A percentile compares a stretch with the other conserved stretches of the same genome.
These are phyloP conservation scores for Picea engelmannii DNA, from an alignment of 83 land plant genomes.

Conservation along the genomic window DNA sequence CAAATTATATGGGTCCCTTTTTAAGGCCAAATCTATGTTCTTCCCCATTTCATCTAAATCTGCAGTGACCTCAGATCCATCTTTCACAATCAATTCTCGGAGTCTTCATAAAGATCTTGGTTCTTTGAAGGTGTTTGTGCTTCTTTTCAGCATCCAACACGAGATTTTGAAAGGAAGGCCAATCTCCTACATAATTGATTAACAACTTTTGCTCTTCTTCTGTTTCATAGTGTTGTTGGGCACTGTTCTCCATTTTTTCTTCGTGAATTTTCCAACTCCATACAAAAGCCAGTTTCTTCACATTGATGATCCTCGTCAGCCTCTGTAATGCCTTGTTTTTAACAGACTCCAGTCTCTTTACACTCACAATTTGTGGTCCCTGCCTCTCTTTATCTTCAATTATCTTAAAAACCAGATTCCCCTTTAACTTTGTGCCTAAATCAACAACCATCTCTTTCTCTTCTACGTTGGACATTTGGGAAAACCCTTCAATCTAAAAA, in stretches of 20 bases:
- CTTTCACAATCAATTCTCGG: too few relatives aligned
- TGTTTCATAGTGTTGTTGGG: background rate
- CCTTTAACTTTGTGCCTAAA: background rate
- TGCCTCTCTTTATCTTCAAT: background rate
- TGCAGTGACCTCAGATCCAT: background rate
- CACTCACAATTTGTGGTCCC: background rate
- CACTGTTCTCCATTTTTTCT: background rate
- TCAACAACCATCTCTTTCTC: background rate
- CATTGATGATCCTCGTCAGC: background rate
- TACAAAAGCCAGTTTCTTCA: background rate
- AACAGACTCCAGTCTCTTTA: background rate
- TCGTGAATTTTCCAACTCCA: background rate
- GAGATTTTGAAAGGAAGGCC: background rate
- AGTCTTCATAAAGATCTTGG: too few relatives aligned
- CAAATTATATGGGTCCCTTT: background rate
- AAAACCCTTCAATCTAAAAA: background rate
- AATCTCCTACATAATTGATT: background rate
- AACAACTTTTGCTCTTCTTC: background rate
- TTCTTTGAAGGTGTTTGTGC: background rate
- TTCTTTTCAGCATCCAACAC: background rate
- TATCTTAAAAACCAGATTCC: too few relatives aligned
- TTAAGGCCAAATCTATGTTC: background rate
- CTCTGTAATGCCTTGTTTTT: background rate
- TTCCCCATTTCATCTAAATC: conserved; percentile 14
- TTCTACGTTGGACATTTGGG: background rate